These are phyloP conservation scores for Tolypocladium amazonense DNA, from an alignment of 2,329 filamentous ascomycete species.

Conservation along the genomic window DNA sequence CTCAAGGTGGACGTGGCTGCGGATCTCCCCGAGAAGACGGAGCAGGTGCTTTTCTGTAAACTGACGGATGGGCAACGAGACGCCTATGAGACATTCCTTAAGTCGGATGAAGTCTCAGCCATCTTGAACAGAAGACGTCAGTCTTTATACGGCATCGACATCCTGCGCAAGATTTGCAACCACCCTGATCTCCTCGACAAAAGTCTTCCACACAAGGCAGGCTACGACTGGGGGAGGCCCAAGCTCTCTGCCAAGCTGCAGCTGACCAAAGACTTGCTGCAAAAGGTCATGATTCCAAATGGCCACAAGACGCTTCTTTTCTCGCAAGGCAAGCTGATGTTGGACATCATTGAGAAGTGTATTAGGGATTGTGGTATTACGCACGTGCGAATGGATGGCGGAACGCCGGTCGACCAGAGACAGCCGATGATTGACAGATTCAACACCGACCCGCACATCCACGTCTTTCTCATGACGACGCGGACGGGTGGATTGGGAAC, in stretches of 20 bases:
- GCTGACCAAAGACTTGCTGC: constrained; percentile 76
- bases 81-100: constrained; percentile 71
- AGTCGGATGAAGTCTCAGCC: constrained; percentile 73
- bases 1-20: constrained; percentile 90
- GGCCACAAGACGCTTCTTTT: constrained; percentile 93
- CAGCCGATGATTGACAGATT: constrained; percentile 88
- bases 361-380: constrained; percentile 59
- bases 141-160: constrained; percentile 81
- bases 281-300: constrained; percentile 71
- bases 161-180: constrained; percentile 92
- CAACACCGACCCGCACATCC: constrained; percentile 67
- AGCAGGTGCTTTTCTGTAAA: constrained; percentile 94
- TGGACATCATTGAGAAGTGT: constrained; percentile 84
- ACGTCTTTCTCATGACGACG: constrained; percentile 89
- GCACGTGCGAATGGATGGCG: constrained; percentile 87
- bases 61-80: constrained; percentile 66
- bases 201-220: constrained; percentile 39
- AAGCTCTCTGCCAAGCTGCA: constrained; percentile 91
- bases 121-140: constrained; percentile 68
- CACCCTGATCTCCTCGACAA: constrained; percentile 82
- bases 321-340: constrained; percentile 87
- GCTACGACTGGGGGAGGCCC: constrained; percentile 68
- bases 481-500: constrained; percentile 91
- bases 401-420: constrained; percentile 78
- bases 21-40: constrained; percentile 89